Evolutionary conservation across 2,329 filamentous ascomycete genomes (phyloP).

Genomic region (Fusarium heterosporum): DNA sequence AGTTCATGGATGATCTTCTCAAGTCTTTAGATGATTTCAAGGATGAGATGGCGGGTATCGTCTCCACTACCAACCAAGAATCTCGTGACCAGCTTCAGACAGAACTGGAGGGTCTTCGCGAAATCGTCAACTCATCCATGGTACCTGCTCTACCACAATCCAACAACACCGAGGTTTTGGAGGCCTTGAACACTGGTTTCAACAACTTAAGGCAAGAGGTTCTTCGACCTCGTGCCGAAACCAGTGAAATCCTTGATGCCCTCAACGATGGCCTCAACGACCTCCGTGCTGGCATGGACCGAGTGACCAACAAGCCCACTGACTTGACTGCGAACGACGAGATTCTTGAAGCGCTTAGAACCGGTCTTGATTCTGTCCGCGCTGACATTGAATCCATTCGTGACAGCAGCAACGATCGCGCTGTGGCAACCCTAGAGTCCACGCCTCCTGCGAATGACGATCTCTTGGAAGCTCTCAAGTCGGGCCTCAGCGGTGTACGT

Average conservation of each 20-base stretch:
- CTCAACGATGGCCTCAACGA: slow-evolving; percentile 88
- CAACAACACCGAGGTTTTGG: slow-evolving; percentile 74
- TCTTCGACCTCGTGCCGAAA: slow-evolving; percentile 74
- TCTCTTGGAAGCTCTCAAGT: slow-evolving; percentile 86
- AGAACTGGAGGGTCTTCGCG: slow-evolving; percentile 84
- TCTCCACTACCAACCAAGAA: slow-evolving; percentile 60
- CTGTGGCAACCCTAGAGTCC: slow-evolving; percentile 57
- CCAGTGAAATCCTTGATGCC: slow-evolving; percentile 88
- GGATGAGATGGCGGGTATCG: slow-evolving; percentile 74
- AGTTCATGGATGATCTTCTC: slow-evolving; percentile 77
- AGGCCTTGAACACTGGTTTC: slow-evolving; percentile 77
- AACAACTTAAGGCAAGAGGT: slow-evolving; percentile 81
- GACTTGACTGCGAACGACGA: slow-evolving; percentile 90
- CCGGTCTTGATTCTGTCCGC: slow-evolving; percentile 80
- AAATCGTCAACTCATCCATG: slow-evolving; percentile 78
- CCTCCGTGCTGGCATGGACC: slow-evolving; percentile 81
- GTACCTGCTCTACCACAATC: slow-evolving; percentile 64
- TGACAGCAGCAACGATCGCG: slow-evolving; percentile 63
- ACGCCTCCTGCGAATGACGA: slow-evolving; percentile 79
- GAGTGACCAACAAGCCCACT: slow-evolving; percentile 79
- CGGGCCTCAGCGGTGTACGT: slow-evolving; percentile 80
- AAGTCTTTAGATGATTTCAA: slow-evolving; percentile 74
- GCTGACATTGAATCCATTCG: slow-evolving; percentile 83
- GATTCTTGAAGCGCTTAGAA: slow-evolving; percentile 86
- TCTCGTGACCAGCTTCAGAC: slow-evolving; percentile 76